Conservation (phyloP, 192 early-diverging fungal genomes). For the Kickxella alabastrina region DNA sequence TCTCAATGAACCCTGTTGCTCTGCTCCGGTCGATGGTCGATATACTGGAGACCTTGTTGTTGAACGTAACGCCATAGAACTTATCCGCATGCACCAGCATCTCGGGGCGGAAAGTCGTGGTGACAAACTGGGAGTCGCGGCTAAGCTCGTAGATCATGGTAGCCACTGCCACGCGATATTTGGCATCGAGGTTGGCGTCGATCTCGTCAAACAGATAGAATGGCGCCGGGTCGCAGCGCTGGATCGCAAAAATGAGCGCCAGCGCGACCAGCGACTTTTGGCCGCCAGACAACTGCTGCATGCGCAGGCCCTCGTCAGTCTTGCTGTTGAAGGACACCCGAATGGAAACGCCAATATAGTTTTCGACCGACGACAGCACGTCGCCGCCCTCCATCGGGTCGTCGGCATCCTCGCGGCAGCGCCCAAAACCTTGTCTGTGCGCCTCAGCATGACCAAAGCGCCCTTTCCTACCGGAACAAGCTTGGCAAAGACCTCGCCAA, state of each 20-base stretch:
- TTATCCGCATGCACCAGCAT: slow-evolving; percentile 87
- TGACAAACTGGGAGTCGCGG: slow-evolving; percentile 89
- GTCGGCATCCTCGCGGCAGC: slow-evolving; percentile 38
- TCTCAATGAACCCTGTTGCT: slow-evolving; percentile 61
- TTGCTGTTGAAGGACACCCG: slow-evolving; percentile 92
- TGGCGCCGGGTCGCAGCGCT: slow-evolving; percentile 96
- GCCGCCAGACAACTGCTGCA: slow-evolving; percentile 95
- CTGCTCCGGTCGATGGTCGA: slow-evolving; percentile 68
- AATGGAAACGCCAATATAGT: slow-evolving; percentile 89
- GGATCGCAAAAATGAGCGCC: slow-evolving; percentile 97
- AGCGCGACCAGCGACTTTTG: slow-evolving; percentile 98
- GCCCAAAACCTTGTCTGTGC: slow-evolving; percentile 50
- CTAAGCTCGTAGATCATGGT: slow-evolving; percentile 90
- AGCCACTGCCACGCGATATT: slow-evolving; percentile 91
- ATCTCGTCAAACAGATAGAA: slow-evolving; percentile 99
- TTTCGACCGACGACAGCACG: slow-evolving; percentile 58
- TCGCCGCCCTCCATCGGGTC: slow-evolving; percentile 40
- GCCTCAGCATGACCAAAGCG: slow-evolving; percentile 79
- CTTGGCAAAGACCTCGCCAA: slow-evolving; percentile 82
- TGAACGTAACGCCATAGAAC: slow-evolving; percentile 97
- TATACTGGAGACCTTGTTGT: slow-evolving; percentile 89
- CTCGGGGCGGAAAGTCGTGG: slow-evolving; percentile 97
- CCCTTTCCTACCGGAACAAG: slow-evolving; percentile 86
- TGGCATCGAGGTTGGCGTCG: slow-evolving; percentile 95
- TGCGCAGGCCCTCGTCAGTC: slow-evolving; percentile 78